Conservation (phyloP, 371 early-diverging fungal genomes). For the Blakeslea trispora region DNA sequence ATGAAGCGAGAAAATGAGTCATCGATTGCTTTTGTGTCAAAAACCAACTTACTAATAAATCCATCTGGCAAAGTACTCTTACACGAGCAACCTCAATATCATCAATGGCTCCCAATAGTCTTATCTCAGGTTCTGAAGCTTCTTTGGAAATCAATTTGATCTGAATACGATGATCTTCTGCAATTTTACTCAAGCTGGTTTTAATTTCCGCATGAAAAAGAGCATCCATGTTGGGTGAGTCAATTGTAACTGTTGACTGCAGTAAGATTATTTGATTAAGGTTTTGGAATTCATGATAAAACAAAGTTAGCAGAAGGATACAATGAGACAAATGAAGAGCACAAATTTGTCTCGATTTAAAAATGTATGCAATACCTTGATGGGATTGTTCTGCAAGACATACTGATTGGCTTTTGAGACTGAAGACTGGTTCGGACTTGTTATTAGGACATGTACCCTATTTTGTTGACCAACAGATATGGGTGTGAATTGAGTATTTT, state of each 20-base stretch:
- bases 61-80: constrained; percentile 34
- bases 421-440: not conserved
- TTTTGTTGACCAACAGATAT: not conserved
- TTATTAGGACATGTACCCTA: not conserved
- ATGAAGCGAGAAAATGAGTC: not conserved
- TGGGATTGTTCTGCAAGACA: constrained; percentile 4
- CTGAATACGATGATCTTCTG: constrained; percentile 4
- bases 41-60: constrained; percentile 41
- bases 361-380: constrained; percentile 8
- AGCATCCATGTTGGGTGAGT: constrained; percentile 15
- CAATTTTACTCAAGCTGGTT: constrained; percentile 8
- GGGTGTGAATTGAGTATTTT: not conserved
- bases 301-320: too few species aligned
- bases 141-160: constrained; percentile 4
- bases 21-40: not conserved
- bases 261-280: constrained; percentile 2
- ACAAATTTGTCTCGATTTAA: too few species aligned
- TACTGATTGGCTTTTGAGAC: not conserved
- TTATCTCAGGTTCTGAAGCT: constrained; percentile 15
- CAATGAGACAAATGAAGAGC: too few species aligned
- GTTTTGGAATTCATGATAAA: too few species aligned
- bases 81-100: constrained; percentile 33
- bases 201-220: constrained; percentile 25
- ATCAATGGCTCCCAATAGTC: constrained; percentile 31
- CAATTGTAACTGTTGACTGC: constrained; percentile 13